A percentile compares a stretch with the other conserved stretches of the same genome.
phyloP scores from a whole-genome alignment of 768 basidiomycete genomes.

The Suillus sp. region DNA sequence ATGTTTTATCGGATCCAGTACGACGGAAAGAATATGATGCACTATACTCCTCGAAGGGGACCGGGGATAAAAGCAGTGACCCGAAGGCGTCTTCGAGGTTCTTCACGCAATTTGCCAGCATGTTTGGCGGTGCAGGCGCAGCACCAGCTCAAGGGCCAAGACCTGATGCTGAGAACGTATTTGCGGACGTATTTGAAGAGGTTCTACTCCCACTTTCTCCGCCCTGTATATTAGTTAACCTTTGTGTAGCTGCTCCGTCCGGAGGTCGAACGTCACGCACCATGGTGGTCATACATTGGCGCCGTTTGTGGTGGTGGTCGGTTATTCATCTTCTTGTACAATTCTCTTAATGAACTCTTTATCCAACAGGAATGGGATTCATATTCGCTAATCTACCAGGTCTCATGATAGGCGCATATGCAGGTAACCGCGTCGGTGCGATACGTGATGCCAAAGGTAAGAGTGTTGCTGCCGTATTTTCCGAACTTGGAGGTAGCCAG shows the following conservation, averaged over 20 bases:
- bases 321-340: conserved; percentile 12
- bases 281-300: conserved; percentile 78
- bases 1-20: conserved; percentile 80
- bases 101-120: conserved; percentile 73
- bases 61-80: conserved; percentile 55
- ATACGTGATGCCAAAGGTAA: conserved; percentile 94
- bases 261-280: conserved; percentile 70
- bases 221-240: not conserved
- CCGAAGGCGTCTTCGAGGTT: conserved; percentile 72
- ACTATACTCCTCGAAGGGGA: conserved; percentile 57
- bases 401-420: conserved; percentile 80
- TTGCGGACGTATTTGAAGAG: conserved; percentile 91
- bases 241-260: conserved; percentile 69
- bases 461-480: conserved; percentile 88
- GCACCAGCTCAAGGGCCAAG: conserved; percentile 41
- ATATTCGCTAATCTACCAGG: conserved; percentile 83
- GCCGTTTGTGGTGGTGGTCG: conserved; percentile 66
- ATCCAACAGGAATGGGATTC: conserved; percentile 44
- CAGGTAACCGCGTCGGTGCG: conserved; percentile 89
- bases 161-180: conserved; percentile 80
- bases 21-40: conserved; percentile 73
- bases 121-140: conserved; percentile 54
- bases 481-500: conserved; percentile 70
- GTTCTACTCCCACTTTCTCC: conserved; percentile 38
- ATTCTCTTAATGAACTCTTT: conserved; percentile 32